A percentile compares a stretch with the other conserved stretches of the same genome.
phyloP scores from a whole-genome alignment of 176 grass and related monocot genomes.

The Rhipidocladum racemiflorum region DNA sequence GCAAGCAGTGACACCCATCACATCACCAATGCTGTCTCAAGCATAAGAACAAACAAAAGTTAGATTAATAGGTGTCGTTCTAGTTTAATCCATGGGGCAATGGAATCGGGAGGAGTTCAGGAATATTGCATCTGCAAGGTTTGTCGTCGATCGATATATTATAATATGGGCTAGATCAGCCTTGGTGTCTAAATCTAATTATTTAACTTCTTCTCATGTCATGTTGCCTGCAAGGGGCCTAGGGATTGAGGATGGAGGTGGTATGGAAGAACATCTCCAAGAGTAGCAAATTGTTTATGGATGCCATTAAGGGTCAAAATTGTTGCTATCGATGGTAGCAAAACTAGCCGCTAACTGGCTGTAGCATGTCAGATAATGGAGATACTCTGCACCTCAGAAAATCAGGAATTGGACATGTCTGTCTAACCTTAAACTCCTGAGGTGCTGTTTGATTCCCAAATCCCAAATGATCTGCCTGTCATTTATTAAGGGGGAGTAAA shows the following conservation, averaged over 20 bases:
- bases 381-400: background rate
- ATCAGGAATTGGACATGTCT: background rate
- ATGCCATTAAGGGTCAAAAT: constrained; percentile 48
- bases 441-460: background rate
- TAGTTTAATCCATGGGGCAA: constrained; percentile 51
- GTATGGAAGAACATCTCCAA: background rate
- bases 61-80: constrained; percentile 12
- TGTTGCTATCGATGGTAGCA: constrained; percentile 34
- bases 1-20: constrained; percentile 20
- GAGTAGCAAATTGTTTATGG: constrained; percentile 19
- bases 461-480: background rate
- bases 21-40: constrained; percentile 14
- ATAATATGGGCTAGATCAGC: background rate
- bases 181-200: background rate
- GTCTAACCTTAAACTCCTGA: background rate
- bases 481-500: background rate
- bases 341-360: background rate
- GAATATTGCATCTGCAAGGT: constrained; percentile 15
- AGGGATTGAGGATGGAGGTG: constrained; percentile 32
- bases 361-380: background rate
- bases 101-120: constrained; percentile 48
- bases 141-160: constrained; percentile 2
- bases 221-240: constrained; percentile 19
- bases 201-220: background rate
- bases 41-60: constrained; percentile 40